A percentile compares a stretch with the other conserved stretches of the same genome.
Evolutionary conservation across 2,329 filamentous ascomycete species (phyloP).

Genomic region (Aspergillus fischeri): DNA sequence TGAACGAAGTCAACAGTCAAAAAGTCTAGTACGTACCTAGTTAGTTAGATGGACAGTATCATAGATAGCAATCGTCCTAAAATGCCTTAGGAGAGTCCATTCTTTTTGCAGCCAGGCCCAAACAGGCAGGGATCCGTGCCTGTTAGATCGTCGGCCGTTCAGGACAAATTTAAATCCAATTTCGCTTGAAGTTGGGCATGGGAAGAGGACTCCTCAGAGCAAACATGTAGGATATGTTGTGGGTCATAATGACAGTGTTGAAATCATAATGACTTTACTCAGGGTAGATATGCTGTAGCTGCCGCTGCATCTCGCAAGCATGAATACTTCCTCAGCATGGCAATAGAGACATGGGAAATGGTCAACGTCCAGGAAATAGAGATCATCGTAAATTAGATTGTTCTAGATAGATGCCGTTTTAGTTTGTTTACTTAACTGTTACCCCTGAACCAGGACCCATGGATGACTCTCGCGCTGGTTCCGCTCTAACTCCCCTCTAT

Average conservation of each 20-base stretch:
- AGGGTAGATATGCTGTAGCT: neutral
- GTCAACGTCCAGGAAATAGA: no score
- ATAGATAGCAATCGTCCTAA: neutral
- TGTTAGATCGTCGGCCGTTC: neutral
- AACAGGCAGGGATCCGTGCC: constrained; percentile 3
- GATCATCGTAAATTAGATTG: no score
- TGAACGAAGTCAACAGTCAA: neutral
- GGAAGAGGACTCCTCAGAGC: no score
- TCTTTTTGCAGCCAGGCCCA: constrained; percentile 1
- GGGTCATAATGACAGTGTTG: neutral
- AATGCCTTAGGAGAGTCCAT: neutral
- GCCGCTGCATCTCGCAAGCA: no score
- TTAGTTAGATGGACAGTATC: neutral
- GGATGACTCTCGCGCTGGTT: neutral
- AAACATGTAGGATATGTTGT: neutral
- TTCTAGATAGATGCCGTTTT: no score
- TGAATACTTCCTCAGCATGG: no score
- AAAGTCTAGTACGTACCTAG: no score
- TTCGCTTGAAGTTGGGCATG: neutral
- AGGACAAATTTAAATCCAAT: neutral
- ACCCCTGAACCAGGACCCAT: neutral
- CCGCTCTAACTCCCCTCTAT: neutral
- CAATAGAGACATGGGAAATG: no score
- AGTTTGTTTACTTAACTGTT: neutral
- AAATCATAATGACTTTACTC: neutral